These are phyloP conservation scores for Cladophialophora bantiana DNA, from an alignment of 2,329 filamentous ascomycete species.

Conservation along the genomic window DNA sequence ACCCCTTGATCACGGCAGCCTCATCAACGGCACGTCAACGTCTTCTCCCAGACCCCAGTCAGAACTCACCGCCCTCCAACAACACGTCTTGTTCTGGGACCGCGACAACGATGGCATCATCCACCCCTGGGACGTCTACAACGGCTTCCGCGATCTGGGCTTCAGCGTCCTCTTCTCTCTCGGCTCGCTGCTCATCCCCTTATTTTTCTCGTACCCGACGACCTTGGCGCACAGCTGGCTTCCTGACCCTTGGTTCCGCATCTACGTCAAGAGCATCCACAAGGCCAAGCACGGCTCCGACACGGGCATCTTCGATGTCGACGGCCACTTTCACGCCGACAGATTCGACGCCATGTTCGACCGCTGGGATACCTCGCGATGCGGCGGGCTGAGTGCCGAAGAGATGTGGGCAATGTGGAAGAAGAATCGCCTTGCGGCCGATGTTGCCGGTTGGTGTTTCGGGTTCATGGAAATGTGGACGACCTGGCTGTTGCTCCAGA, in stretches of 20 bases:
- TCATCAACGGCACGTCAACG: neutral
- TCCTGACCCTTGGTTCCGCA: conserved; percentile 55
- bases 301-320: conserved; percentile 53
- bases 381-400: conserved; percentile 49
- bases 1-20: neutral
- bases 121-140: conserved; percentile 60
- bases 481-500: conserved; percentile 43
- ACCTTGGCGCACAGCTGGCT: conserved; percentile 46
- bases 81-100: conserved; percentile 58
- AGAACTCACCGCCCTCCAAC: conserved; percentile 29
- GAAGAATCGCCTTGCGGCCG: conserved; percentile 52
- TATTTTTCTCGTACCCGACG: conserved; percentile 57
- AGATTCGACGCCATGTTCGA: conserved; percentile 58
- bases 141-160: conserved; percentile 56
- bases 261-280: conserved; percentile 51
- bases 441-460: conserved; percentile 55
- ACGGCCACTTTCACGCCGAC: conserved; percentile 56
- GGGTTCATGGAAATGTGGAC: conserved; percentile 41
- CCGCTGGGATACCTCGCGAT: conserved; percentile 52
- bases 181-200: conserved; percentile 50
- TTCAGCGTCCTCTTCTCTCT: conserved; percentile 48
- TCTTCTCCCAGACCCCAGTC: neutral
- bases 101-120: conserved; percentile 60
- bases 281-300: conserved; percentile 55
- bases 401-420: conserved; percentile 51